phyloP scores from a whole-genome alignment of 2,329 filamentous ascomycete species.

The Monilinia aucupariae region DNA sequence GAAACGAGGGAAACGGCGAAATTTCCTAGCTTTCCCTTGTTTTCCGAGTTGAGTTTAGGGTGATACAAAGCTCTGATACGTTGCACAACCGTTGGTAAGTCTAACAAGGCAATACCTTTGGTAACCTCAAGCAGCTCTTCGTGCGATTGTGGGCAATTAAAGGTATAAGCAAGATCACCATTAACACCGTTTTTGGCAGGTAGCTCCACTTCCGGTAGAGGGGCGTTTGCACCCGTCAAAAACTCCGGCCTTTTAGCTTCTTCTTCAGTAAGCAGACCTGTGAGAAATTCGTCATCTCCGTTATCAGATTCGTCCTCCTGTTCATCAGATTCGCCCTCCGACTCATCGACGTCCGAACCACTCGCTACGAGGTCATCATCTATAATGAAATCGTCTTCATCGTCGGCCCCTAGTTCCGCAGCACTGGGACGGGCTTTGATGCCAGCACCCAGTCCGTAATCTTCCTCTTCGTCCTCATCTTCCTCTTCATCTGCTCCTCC shows the following conservation, averaged over 20 bases:
- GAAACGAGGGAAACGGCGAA: conserved; percentile 64
- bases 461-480: conserved; percentile 50
- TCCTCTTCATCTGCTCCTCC: conserved; percentile 1
- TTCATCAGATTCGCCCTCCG: conserved; percentile 45
- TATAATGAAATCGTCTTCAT: conserved; percentile 89
- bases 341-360: conserved; percentile 62
- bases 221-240: conserved; percentile 41
- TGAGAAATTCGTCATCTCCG: conserved; percentile 67
- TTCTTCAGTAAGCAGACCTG: conserved; percentile 57
- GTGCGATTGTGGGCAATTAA: conserved; percentile 75
- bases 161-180: conserved; percentile 71
- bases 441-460: conserved; percentile 56
- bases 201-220: conserved; percentile 41
- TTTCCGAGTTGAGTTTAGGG: conserved; percentile 74
- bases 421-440: conserved; percentile 45
- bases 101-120: conserved; percentile 53
- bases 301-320: conserved; percentile 39
- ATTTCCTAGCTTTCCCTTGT: conserved; percentile 73
- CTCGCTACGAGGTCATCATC: conserved; percentile 85
- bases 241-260: conserved; percentile 52
- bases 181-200: conserved; percentile 36
- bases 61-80: conserved; percentile 90
- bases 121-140: conserved; percentile 65
- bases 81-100: conserved; percentile 75
- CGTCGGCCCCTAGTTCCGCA: conserved; percentile 69